A percentile compares a stretch with the other conserved stretches of the same genome.
Evolutionary conservation across 1,284 basidiomycete species (phyloP).

Genomic region (Marasmius sp.): DNA sequence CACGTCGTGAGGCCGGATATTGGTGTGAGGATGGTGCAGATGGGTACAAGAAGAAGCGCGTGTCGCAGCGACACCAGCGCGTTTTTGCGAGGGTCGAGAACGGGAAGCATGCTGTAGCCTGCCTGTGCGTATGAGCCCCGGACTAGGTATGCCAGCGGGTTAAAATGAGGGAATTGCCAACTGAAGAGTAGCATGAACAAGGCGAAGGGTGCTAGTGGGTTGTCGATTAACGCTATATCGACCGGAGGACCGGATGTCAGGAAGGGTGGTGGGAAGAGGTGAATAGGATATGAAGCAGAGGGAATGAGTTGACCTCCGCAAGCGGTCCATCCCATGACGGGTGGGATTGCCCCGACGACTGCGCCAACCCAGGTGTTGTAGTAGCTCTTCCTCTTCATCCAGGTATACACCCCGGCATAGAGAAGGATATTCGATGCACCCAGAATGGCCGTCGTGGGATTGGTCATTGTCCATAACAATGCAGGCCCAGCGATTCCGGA

Average conservation of each 20-base stretch:
- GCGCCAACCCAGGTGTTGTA: slow-evolving; percentile 95
- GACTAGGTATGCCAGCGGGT: slow-evolving; percentile 87
- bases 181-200: slow-evolving; percentile 86
- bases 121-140: slow-evolving; percentile 90
- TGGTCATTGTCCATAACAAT: slow-evolving; percentile 84
- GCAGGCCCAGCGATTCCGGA: slow-evolving; percentile 80
- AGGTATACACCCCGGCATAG: slow-evolving; percentile 93
- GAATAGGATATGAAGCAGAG: slow-evolving; percentile 49
- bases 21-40: slow-evolving; percentile 82
- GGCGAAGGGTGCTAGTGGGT: slow-evolving; percentile 75
- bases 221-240: slow-evolving; percentile 58
- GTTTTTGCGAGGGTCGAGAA: slow-evolving; percentile 81
- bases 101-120: slow-evolving; percentile 93
- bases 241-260: slow-evolving; percentile 25
- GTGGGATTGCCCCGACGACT: slow-evolving; percentile 90
- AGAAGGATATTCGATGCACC: slow-evolving; percentile 86
- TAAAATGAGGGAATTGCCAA: slow-evolving; percentile 99
- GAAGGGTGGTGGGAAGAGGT: slow-evolving; percentile 56
- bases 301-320: slow-evolving; percentile 83
- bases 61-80: slow-evolving; percentile 87
- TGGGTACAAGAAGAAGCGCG: slow-evolving; percentile 74
- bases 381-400: slow-evolving; percentile 88
- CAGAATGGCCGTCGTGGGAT: slow-evolving; percentile 84
- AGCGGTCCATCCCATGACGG: slow-evolving; percentile 98
- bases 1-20: slow-evolving; percentile 87